A percentile compares a stretch with the other conserved stretches of the same genome.
Conservation (phyloP, 192 early-diverging fungal species). For the Chytriomyces sp. region DNA sequence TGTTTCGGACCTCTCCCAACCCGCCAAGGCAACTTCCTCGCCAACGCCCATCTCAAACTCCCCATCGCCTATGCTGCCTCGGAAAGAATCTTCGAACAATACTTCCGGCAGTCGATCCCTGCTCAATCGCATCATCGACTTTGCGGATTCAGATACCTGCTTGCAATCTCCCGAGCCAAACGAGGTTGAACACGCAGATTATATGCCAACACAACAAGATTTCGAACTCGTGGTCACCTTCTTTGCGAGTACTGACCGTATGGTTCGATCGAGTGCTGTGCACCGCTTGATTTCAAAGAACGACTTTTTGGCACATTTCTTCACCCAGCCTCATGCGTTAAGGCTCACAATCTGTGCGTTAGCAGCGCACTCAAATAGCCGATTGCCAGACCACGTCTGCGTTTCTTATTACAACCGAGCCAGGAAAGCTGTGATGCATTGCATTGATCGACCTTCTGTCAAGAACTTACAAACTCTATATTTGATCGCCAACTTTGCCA, state of each 20-base stretch:
- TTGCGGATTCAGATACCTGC: too few relatives aligned
- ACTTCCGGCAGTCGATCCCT: too few relatives aligned
- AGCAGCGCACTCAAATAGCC: not conserved
- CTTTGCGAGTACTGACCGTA: not conserved
- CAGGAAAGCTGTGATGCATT: constrained; percentile 6
- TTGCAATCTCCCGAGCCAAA: too few relatives aligned
- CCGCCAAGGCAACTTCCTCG: too few relatives aligned
- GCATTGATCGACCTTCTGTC: not conserved
- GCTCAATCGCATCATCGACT: too few relatives aligned
- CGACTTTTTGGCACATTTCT: not conserved
- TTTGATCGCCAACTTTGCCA: not conserved
- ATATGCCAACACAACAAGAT: not conserved
- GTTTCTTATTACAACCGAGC: not conserved
- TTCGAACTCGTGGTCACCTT: not conserved
- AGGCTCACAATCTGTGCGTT: not conserved
- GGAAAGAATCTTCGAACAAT: too few relatives aligned
- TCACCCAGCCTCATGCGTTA: not conserved
- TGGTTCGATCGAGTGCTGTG: not conserved
- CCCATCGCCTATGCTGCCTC: too few relatives aligned
- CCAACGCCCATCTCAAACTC: too few relatives aligned
- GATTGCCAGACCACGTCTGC: not conserved
- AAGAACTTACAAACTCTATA: not conserved
- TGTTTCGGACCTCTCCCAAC: too few relatives aligned
- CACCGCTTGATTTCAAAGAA: not conserved
- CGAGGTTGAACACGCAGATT: not conserved